Conservation (phyloP, 169 alveolate genomes). For the Eimeria mitis region DNA sequence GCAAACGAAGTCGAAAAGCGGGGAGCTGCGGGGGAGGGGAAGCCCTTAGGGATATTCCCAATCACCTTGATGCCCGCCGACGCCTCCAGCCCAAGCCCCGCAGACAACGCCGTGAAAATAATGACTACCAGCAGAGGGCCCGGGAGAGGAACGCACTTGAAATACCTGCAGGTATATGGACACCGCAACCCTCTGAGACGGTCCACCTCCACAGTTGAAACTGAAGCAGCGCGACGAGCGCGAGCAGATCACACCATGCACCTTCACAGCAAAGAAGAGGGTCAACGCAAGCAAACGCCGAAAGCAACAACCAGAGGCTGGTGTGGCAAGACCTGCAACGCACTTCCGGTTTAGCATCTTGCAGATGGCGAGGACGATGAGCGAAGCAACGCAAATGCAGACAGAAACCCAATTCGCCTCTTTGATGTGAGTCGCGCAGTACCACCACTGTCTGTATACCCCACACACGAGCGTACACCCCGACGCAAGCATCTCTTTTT, state of each 20-base stretch:
- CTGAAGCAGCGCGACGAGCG: not conserved
- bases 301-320: no score
- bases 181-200: not conserved
- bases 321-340: not conserved
- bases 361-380: conserved; percentile 62
- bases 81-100: conserved; percentile 27
- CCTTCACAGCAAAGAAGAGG: not conserved
- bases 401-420: conserved; percentile 77
- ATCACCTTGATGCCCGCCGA: conserved; percentile 45
- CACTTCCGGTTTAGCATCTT: conserved; percentile 52
- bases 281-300: not conserved
- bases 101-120: conserved; percentile 69
- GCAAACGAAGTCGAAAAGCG: conserved; percentile 63
- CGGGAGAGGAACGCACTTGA: conserved; percentile 75
- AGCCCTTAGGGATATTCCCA: conserved; percentile 80
- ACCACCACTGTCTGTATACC: conserved; percentile 83
- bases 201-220: not conserved
- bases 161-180: conserved; percentile 60
- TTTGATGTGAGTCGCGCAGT: conserved; percentile 66
- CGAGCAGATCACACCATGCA: not conserved
- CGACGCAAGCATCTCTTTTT: not conserved
- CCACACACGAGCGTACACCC: not conserved
- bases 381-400: conserved; percentile 63
- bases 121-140: conserved; percentile 74
- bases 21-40: conserved; percentile 75